Evolutionary conservation across 441 rosid species (phyloP).

Genomic region (Pelargonium citronellum): DNA sequence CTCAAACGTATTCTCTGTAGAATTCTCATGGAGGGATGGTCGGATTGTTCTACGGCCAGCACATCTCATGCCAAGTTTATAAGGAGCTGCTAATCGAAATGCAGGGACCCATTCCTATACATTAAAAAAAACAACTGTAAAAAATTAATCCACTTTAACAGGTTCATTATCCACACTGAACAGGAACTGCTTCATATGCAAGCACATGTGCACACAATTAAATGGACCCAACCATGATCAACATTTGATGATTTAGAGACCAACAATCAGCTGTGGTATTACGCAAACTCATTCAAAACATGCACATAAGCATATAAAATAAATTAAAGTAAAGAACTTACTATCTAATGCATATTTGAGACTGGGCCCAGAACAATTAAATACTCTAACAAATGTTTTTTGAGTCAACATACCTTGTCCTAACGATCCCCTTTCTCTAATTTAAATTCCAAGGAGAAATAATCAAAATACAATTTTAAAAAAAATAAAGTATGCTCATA

Average conservation of each 20-base stretch:
- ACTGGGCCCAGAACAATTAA: not conserved
- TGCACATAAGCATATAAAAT: no score
- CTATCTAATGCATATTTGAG: not conserved
- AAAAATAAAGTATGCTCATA: conserved; percentile 25
- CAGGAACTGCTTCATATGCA: not conserved
- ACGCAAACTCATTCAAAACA: no score
- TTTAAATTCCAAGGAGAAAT: not conserved
- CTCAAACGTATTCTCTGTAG: conserved; percentile 27
- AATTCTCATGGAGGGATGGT: conserved; percentile 46
- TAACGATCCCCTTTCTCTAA: not conserved
- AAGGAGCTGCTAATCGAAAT: conserved; percentile 55
- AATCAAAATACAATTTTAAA: not conserved
- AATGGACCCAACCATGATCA: not conserved
- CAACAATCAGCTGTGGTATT: no score
- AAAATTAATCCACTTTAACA: not conserved
- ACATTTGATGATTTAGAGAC: not conserved
- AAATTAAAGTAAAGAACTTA: no score
- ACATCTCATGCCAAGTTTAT: conserved; percentile 76
- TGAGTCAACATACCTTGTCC: not conserved
- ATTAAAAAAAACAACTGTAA: conserved; percentile 1
- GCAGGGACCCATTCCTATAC: conserved; percentile 87
- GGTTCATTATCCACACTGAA: not conserved
- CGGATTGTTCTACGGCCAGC: conserved; percentile 66
- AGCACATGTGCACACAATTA: no score
- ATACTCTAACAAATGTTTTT: not conserved